Evolutionary conservation across 257 asterid genomes (phyloP), one percentile per base, ranked within the genome.

Genomic region (Solanum neorickii): DNA sequence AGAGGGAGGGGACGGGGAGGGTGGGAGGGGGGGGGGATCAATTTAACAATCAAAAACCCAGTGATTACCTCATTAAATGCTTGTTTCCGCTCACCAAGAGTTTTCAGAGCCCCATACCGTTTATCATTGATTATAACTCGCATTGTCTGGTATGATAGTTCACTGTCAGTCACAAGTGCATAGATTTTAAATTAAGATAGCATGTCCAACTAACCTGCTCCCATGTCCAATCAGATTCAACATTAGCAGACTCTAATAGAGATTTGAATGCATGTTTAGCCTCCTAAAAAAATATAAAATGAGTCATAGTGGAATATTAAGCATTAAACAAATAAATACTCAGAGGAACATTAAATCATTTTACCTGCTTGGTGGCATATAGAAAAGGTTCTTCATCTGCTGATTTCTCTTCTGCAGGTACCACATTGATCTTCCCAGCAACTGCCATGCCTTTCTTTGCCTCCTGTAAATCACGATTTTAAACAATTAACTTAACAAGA

Each of bases 71-170:
- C 99, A 89, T 97, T 95, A 93, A 97, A 97, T 62, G 99, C 98
- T 91, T 97, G 99, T 89, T 97, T 97, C 88, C 97, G 93, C 93
- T 97, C 99, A 84, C 99, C 99, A 85, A 95, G 98, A 60, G 98
- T 97, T 91, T 94, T 95, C 92, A 97, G 89, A 84, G 99, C 99
- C 88, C 98, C 96, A 86, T 96, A 97, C 46, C 99, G 91, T 91
- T 95, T 95, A 93, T 97, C 99, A 91, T 91, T 95, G 83, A 96
- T 94, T 86, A 96, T 94, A 75, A 94, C 96, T 85, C 99, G 94
- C 99, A 97, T 96, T 66, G 99, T 98, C 99, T 97, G 91, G 87
- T 69, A 89, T 14, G 83, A 86, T 44, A 87, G 42, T n/a, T 73
- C 83, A 73, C 44, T 59, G 44, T 35, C 83, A 86, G 69, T 49